A percentile compares a stretch with the other conserved stretches of the same genome.
These are phyloP conservation scores for Rhodotorula sp. DNA, from an alignment of 1,284 basidiomycete genomes.

Conservation along the genomic window DNA sequence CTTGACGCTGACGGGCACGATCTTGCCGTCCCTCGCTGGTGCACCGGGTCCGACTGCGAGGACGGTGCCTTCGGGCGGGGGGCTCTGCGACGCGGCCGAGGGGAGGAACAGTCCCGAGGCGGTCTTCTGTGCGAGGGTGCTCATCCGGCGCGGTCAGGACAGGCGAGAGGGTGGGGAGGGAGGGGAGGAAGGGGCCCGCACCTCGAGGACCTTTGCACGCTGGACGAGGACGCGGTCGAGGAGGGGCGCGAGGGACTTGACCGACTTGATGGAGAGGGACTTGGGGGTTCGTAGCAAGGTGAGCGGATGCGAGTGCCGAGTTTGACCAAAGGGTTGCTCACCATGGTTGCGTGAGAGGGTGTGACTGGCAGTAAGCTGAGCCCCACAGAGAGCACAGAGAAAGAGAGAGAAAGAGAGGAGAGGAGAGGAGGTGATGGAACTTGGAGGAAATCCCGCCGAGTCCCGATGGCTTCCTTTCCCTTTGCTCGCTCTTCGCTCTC, in stretches of 20 bases:
- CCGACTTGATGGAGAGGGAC: conserved; percentile 82
- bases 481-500: not conserved
- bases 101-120: conserved; percentile 91
- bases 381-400: not conserved
- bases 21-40: conserved; percentile 74
- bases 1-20: conserved; percentile 77
- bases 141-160: too few species aligned
- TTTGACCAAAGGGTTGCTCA: not conserved
- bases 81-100: conserved; percentile 73
- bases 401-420: not conserved
- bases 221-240: conserved; percentile 96
- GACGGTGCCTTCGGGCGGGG: conserved; percentile 93
- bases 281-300: conserved; percentile 9
- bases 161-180: not conserved
- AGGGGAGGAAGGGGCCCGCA: conserved; percentile 12
- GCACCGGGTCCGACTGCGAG: conserved; percentile 93
- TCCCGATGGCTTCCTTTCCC: not conserved
- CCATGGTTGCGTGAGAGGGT: not conserved
- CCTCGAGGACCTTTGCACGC: conserved; percentile 78
- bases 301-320: not conserved
- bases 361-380: too few species aligned
- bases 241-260: conserved; percentile 86
- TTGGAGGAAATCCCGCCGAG: not conserved
- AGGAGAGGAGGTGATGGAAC: not conserved
- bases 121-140: conserved; percentile 68